phyloP scores from a whole-genome alignment of 257 asterid genomes.

The Rauvolfia tetraphylla region DNA sequence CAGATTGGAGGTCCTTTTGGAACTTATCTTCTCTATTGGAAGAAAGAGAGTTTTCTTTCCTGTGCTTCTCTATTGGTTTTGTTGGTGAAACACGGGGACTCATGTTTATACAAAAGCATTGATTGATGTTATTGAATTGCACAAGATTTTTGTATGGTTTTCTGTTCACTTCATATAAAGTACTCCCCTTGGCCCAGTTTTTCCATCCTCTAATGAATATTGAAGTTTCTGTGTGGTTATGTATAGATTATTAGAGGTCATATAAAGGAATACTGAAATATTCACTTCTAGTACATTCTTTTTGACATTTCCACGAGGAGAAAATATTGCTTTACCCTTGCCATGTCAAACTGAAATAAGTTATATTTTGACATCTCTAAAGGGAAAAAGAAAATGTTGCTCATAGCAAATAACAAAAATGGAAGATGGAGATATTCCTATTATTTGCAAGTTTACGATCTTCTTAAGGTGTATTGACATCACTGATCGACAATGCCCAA shows the following conservation, averaged over 20 bases:
- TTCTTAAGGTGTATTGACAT: not conserved
- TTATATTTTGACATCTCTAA: not conserved
- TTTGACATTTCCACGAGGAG: not conserved
- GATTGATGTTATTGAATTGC: conserved; percentile 1
- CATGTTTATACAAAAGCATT: not conserved
- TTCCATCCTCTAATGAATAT: not conserved
- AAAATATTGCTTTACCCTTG: not conserved
- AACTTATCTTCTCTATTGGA: not conserved
- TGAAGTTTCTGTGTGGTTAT: not conserved
- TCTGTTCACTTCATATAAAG: not conserved
- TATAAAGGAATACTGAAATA: not conserved
- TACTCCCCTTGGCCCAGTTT: not conserved
- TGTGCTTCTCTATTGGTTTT: not conserved
- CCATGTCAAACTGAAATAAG: not conserved
- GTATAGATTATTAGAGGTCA: not conserved
- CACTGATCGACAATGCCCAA: not conserved
- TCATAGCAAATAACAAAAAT: not conserved
- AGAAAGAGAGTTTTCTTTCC: not conserved
- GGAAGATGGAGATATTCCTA: not conserved
- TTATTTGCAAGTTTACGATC: not conserved
- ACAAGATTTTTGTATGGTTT: not conserved
- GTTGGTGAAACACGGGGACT: not conserved
- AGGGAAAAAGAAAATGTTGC: not conserved
- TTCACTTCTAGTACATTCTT: not conserved
- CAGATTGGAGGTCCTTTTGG: not conserved